Percentiles rank a stretch among this genome's conserved stretches.
Evolutionary conservation across 257 asterid species (phyloP).

Genomic region (Mentha longifolia): DNA sequence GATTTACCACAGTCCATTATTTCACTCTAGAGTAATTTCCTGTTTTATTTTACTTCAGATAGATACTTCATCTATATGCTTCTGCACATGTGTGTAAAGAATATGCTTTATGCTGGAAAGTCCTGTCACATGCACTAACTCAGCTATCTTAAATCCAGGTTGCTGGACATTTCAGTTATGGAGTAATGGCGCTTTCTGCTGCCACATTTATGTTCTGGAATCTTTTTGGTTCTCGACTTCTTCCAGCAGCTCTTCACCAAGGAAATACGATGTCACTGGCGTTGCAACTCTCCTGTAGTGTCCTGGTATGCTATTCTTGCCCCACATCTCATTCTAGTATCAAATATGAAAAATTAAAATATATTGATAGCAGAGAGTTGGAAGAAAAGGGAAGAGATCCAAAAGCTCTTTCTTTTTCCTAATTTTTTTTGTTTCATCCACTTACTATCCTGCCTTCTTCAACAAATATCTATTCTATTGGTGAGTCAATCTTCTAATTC

Average conservation of each 20-base stretch:
- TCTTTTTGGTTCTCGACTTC: slow-evolving; percentile 72
- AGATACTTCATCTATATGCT: slow-evolving; percentile 8
- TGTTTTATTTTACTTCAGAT: slow-evolving; percentile 17
- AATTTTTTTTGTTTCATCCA: background rate
- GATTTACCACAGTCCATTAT: slow-evolving; percentile 13
- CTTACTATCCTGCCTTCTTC: background rate
- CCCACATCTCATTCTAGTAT: background rate
- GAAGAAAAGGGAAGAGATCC: background rate
- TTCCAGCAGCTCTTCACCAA: slow-evolving; percentile 88
- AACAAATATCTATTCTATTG: background rate
- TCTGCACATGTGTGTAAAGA: slow-evolving; percentile 19
- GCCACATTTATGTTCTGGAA: slow-evolving; percentile 98
- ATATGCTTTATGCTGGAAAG: slow-evolving; percentile 19
- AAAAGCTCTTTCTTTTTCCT: background rate
- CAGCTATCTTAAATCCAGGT: slow-evolving; percentile 55
- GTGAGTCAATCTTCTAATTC: background rate
- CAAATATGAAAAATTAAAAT: background rate
- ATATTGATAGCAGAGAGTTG: background rate
- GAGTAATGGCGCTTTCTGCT: slow-evolving; percentile 95
- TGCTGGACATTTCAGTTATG: slow-evolving; percentile 95
- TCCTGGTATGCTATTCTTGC: slow-evolving; percentile 61
- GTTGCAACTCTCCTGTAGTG: slow-evolving; percentile 97
- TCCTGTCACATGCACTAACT: slow-evolving; percentile 21
- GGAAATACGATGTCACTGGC: slow-evolving; percentile 94
- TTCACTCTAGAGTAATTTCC: background rate